Conservation (phyloP, 495 filamentous ascomycete genomes). For the Annulohypoxylon stygium region DNA sequence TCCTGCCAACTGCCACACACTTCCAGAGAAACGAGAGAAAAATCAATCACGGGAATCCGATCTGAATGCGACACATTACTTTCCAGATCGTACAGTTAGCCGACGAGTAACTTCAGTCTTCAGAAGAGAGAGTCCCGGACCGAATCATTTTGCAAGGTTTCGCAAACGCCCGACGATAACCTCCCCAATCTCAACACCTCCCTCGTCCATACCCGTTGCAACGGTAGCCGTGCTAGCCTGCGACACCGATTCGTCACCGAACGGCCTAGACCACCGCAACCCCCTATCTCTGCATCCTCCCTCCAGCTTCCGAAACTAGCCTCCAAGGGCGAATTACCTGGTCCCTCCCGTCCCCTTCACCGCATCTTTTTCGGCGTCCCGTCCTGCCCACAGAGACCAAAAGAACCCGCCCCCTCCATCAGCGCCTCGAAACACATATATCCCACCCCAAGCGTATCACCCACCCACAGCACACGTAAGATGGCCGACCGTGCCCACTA, state of each 20-base stretch:
- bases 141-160: slow-evolving; percentile 33
- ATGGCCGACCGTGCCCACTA: slow-evolving; percentile 73
- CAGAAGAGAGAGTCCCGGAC: slow-evolving; percentile 24
- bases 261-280: slow-evolving; percentile 40
- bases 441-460: slow-evolving; percentile 16
- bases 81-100: not conserved
- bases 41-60: not conserved
- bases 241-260: slow-evolving; percentile 45
- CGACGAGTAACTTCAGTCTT: not conserved
- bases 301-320: slow-evolving; percentile 43
- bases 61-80: slow-evolving; percentile 1
- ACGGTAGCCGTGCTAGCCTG: slow-evolving; percentile 42
- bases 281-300: slow-evolving; percentile 43
- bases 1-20: slow-evolving; percentile 3
- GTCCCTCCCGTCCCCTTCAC: slow-evolving; percentile 22
- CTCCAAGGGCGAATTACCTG: slow-evolving; percentile 3
- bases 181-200: slow-evolving; percentile 36
- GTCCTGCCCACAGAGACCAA: not conserved
- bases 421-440: not conserved
- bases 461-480: slow-evolving; percentile 49
- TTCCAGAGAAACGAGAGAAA: slow-evolving; percentile 16
- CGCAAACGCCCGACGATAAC: slow-evolving; percentile 37
- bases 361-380: slow-evolving; percentile 36
- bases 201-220: slow-evolving; percentile 36
- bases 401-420: slow-evolving; percentile 2